Base-by-base conservation (phyloP, 2,329 filamentous ascomycete genomes). In the Clonostachys solani region DNA sequence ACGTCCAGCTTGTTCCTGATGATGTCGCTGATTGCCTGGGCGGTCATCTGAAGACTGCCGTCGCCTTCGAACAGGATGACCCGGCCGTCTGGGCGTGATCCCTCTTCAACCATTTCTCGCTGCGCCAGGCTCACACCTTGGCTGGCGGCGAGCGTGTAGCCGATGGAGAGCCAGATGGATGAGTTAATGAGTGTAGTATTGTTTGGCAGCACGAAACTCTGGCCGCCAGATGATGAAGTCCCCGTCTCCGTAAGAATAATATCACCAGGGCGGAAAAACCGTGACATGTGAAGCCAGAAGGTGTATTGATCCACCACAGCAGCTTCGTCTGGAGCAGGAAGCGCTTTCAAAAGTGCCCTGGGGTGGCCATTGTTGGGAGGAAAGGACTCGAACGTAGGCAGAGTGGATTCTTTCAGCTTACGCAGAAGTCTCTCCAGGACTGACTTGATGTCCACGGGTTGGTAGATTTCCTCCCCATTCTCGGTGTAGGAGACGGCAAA, bases 21-120 rank as follows among this genome's bases (percentile, higher is more conserved):
- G 77, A 95, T 92, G 12, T 89, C 94, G 64, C 83, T 87, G 52
- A 95, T 62, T 66, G 94, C 90, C 63, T 95, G 90, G 0, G 81
- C 85, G 0, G 89, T 95, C 49, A 95, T 75, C 63, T 96, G 89
- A 66, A 95, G 84, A 48, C 84, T 89, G 29, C 91, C 91, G 58
- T 96, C 91, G 19, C 91, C 91, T 15, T 91, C 89, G 60, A 95
- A 92, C 37, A 95, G 74, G 42, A 96, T 84, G 0, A 87, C 90
- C 49, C 91, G 75, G 23, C 81, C 69, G 44, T 80, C 73, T 34
- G 72, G 37, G 69, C 67, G 59, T 94, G 23, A 29, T 29, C 23
- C 23, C 8, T 29, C 23, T 29, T 4, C 10, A 4, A 4, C 9
- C 23, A 29, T 29, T 10, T 29, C 89, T 56, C 83, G 84, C 0